These are phyloP conservation scores for Trichoderma asperelloides DNA, from an alignment of 495 filamentous ascomycete species.

Conservation along the genomic window DNA sequence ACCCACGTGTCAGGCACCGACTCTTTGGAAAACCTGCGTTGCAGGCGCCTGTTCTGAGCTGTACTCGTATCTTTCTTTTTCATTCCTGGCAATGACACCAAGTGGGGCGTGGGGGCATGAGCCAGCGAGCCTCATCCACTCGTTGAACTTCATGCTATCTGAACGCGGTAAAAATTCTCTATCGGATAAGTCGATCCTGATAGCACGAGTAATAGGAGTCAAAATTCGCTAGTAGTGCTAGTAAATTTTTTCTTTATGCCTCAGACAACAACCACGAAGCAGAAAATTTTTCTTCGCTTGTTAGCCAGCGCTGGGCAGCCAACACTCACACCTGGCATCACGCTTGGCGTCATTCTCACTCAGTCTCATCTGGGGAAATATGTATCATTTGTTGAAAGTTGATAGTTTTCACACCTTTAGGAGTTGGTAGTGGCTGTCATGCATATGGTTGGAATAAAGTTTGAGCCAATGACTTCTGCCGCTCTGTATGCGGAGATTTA, in stretches of 20 bases:
- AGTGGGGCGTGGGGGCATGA: constrained; percentile 1
- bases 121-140: not conserved
- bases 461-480: not conserved
- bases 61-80: not conserved
- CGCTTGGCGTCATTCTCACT: not conserved
- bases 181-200: constrained; percentile 5
- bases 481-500: not conserved
- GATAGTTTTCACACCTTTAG: not conserved
- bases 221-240: not conserved
- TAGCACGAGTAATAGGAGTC: not conserved
- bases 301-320: not conserved
- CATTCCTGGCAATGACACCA: not conserved
- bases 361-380: not conserved
- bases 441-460: not conserved
- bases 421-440: not conserved
- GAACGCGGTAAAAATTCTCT: constrained; percentile 6
- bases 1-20: constrained; percentile 2
- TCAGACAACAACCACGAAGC: constrained; percentile 26
- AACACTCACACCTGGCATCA: not conserved
- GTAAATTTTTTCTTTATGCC: constrained; percentile 18
- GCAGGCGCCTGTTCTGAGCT: not conserved
- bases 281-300: constrained; percentile 14
- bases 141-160: constrained; percentile 6
- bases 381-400: not conserved
- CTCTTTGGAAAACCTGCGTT: not conserved